Conservation (phyloP, 805 yeast species). For the Yamadazyma scolyti region DNA sequence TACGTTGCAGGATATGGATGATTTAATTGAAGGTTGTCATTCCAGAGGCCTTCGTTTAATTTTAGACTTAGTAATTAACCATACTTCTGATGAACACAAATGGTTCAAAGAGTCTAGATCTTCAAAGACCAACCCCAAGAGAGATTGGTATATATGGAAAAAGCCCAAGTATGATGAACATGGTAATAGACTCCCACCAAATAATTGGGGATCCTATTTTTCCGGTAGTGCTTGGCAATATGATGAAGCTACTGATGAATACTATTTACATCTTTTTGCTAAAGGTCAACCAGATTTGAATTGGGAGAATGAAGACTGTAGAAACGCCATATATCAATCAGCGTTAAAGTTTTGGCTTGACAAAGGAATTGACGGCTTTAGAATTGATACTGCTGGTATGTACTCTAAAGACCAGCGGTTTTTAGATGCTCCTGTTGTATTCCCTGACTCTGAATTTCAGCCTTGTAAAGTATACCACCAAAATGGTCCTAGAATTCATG, state of each 20-base stretch:
- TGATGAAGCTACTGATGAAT: conserved; percentile 52
- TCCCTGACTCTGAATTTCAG: conserved; percentile 41
- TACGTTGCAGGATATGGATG: conserved; percentile 49
- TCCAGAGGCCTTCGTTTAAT: conserved; percentile 49
- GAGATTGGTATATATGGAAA: conserved; percentile 63
- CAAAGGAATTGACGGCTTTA: conserved; percentile 56
- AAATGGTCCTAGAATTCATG: conserved; percentile 57
- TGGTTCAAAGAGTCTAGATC: conserved; percentile 58
- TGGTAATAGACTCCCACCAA: conserved; percentile 56
- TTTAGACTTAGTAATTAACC: conserved; percentile 57
- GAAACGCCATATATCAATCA: conserved; percentile 39
- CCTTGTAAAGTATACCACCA: conserved; percentile 31
- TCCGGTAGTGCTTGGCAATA: conserved; percentile 57
- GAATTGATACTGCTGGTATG: conserved; percentile 55
- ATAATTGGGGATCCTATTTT: conserved; percentile 54
- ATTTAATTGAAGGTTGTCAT: conserved; percentile 44
- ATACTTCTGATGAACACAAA: conserved; percentile 50
- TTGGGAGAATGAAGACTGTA: conserved; percentile 49
- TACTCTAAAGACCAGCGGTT: conserved; percentile 46
- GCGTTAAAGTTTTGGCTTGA: conserved; percentile 54
- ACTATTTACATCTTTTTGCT: conserved; percentile 54
- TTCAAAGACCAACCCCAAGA: conserved; percentile 49
- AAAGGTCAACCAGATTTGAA: conserved; percentile 56
- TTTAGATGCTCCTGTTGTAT: conserved; percentile 48
- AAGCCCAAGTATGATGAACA: conserved; percentile 40